Conservation (phyloP, 2,329 filamentous ascomycete genomes). For the Cryphonectria nitschkei region DNA sequence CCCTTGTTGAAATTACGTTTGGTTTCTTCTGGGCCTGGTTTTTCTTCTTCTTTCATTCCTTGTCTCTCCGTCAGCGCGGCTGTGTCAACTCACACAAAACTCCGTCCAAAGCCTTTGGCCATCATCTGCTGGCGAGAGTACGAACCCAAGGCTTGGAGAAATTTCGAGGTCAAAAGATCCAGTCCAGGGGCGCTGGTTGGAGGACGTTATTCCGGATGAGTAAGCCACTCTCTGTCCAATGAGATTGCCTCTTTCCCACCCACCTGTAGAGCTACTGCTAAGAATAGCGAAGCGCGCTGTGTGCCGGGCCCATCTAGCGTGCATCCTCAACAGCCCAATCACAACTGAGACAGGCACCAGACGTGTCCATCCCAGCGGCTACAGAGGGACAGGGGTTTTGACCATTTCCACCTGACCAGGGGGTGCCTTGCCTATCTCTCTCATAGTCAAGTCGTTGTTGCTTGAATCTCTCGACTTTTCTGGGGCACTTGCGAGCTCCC, state of each 20-base stretch:
- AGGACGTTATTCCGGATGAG: conserved; percentile 4
- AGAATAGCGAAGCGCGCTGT: conserved; percentile 30
- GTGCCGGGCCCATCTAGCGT: conserved; percentile 25
- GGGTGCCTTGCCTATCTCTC: not conserved
- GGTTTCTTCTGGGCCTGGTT: not conserved
- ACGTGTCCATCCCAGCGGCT: conserved; percentile 29
- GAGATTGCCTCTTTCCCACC: not conserved
- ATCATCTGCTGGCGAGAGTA: not conserved
- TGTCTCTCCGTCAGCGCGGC: not conserved
- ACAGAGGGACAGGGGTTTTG: conserved; percentile 15
- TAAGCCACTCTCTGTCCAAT: conserved; percentile 5
- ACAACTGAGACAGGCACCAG: conserved; percentile 9
- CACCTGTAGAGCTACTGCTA: conserved; percentile 11
- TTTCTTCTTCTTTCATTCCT: not conserved
- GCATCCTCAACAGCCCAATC: conserved; percentile 24
- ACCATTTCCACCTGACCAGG: conserved; percentile 12
- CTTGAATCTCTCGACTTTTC: not conserved
- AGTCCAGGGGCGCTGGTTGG: conserved; percentile 14
- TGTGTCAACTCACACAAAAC: not conserved
- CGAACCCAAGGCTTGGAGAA: not conserved
- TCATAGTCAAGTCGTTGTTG: not conserved
- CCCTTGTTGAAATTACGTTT: not conserved
- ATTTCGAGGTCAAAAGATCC: not conserved
- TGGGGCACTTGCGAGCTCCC: not conserved
- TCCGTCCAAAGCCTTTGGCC: not conserved